Base-by-base conservation (phyloP, 1,284 basidiomycete genomes). In the Malassezia vespertilionis region DNA sequence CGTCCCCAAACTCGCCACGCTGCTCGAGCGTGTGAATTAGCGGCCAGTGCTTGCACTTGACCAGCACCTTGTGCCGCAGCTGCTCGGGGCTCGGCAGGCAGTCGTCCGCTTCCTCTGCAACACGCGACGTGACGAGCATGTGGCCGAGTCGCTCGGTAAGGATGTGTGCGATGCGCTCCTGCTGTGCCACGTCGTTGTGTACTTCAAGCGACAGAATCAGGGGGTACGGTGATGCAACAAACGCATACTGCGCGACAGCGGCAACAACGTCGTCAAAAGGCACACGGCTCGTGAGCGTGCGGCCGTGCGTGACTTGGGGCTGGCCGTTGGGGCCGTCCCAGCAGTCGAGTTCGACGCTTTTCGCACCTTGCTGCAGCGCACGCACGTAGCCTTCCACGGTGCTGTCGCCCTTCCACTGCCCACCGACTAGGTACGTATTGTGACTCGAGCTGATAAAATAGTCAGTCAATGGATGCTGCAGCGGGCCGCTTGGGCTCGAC, bases 331-430 rank as follows among this genome's bases (percentile, higher is more conserved):
- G 83, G 9, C 91, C 90, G 60, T 95, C 86, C 72, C 84, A 95
- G 40, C 91, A 82, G 60, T 99, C 91, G 61, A 99, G 14, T 46
- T 70, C 67, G 27, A 97, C 91, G 48, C 84, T 86, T 15, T 91
- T 79, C 60, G 90, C 95, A 23, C 87, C 83, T 47, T 85, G 84
- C 39, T 93, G 75, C 33, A 97, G 75, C 0, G 90, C 90, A 0
- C 91, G 79, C 52, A 95, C 88, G 67, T 96, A 97, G 0, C 91
- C 91, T 65, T 96, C 91, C 31, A 91, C 82, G 0, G 91, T 95
- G 54, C 86, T 89, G 44, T 84, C 82, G 2, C 93, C 91, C 8
- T 90, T 80, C 47, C 93, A 81, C 67, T 99, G 93, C 58, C 88
- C 81, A 0, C 90, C 90, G 10, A 95, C 82, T 4, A 99, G 80